Conservation (phyloP, 192 early-diverging fungal species). For the Umbelopsis vinacea region DNA sequence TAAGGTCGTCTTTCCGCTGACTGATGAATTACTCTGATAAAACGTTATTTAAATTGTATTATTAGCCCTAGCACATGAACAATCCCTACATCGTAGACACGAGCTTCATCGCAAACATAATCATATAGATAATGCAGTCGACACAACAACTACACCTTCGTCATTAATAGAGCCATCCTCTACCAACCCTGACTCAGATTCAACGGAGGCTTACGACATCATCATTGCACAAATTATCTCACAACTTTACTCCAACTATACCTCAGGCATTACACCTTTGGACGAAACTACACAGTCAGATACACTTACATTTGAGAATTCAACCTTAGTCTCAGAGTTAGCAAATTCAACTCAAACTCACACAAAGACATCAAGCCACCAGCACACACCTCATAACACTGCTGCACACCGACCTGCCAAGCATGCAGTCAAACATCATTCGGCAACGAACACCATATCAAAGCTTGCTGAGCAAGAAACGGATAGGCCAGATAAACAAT, state of each 20-base stretch:
- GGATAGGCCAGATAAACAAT: not conserved
- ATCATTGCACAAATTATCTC: not conserved
- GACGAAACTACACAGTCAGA: not conserved
- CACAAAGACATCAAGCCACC: not conserved
- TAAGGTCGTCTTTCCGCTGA: not conserved
- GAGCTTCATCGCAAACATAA: not conserved
- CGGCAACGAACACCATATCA: not conserved
- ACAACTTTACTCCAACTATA: not conserved
- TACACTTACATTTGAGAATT: not conserved
- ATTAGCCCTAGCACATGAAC: not conserved
- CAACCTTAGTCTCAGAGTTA: not conserved
- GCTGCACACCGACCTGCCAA: not conserved
- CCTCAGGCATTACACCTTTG: not conserved
- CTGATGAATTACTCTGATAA: not conserved
- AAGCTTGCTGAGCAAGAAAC: not conserved
- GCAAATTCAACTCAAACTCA: not conserved
- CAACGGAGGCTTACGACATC: not conserved
- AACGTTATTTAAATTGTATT: not conserved
- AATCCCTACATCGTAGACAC: not conserved
- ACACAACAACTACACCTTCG: not conserved
- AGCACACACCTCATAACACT: not conserved
- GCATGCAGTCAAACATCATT: not conserved
- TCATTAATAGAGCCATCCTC: not conserved
- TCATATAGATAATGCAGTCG: not conserved
- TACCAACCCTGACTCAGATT: not conserved